A percentile compares a stretch with the other conserved stretches of the same genome.
phyloP scores from a whole-genome alignment of 257 asterid genomes.

The Gentiana dahurica region DNA sequence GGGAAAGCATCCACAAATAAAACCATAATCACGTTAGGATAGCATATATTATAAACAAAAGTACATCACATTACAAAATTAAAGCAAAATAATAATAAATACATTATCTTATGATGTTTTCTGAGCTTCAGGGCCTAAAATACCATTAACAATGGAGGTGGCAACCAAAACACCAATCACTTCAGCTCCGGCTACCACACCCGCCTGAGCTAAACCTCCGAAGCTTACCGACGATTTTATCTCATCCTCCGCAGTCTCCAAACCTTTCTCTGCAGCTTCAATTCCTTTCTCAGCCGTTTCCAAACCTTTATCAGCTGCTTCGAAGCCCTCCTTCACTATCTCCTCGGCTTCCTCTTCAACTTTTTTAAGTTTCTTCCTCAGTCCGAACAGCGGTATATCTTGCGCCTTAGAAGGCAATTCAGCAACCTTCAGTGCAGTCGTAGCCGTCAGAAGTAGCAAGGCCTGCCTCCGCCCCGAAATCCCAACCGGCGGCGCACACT shows the following conservation, averaged over 20 bases:
- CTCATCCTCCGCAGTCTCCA: slow-evolving; percentile 42
- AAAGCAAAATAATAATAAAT: no score
- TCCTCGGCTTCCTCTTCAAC: slow-evolving; percentile 63
- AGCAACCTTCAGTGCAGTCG: slow-evolving; percentile 44
- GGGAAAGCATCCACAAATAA: no score
- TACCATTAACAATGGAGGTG: slow-evolving; percentile 57
- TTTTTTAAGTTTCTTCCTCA: slow-evolving; percentile 48
- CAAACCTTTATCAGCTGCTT: slow-evolving; percentile 57
- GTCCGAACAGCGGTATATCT: slow-evolving; percentile 71
- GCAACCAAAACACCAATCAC: slow-evolving; percentile 50
- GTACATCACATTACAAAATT: no score
- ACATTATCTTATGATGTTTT: no score
- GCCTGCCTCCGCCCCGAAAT: slow-evolving; percentile 57
- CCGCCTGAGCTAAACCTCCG: slow-evolving; percentile 71
- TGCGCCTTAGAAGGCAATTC: slow-evolving; percentile 56
- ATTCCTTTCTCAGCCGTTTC: slow-evolving; percentile 42
- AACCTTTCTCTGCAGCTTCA: slow-evolving; percentile 44
- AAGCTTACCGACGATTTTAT: slow-evolving; percentile 41
- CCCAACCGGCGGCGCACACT: slow-evolving; percentile 16
- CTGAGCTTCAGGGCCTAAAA: slow-evolving; percentile 5
- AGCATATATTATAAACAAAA: no score
- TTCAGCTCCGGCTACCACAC: slow-evolving; percentile 65
- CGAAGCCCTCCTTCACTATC: slow-evolving; percentile 73
- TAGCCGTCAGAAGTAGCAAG: slow-evolving; percentile 44
- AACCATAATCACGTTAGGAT: no score